These are phyloP conservation scores for Microstroma glucosiphilum DNA, from an alignment of 1,284 basidiomycete genomes.

Conservation along the genomic window DNA sequence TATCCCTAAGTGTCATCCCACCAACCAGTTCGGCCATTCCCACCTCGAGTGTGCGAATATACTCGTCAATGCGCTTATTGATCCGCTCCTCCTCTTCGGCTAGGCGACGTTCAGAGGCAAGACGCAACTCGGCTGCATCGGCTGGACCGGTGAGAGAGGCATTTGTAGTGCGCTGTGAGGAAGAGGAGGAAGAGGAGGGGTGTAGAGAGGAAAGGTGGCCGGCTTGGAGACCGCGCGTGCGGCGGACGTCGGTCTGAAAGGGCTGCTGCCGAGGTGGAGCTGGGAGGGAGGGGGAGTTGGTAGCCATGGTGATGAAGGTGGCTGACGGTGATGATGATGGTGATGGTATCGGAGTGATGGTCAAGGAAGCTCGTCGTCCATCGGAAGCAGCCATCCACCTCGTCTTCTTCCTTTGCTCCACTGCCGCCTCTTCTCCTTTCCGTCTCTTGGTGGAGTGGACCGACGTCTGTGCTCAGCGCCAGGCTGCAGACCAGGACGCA, in stretches of 20 bases:
- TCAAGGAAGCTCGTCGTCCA: too few species aligned
- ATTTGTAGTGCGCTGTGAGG: background rate
- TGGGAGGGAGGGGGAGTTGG: background rate
- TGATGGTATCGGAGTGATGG: too few species aligned
- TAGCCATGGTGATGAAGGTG: background rate
- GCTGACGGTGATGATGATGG: background rate
- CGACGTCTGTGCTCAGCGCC: too few species aligned
- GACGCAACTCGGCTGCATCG: background rate
- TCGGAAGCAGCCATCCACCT: too few species aligned
- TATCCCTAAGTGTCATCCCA: background rate
- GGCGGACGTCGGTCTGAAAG: slow-evolving; percentile 5
- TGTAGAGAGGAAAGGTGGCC: background rate
- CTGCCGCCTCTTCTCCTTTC: too few species aligned
- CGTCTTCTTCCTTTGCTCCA: too few species aligned
- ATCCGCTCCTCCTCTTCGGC: slow-evolving; percentile 2
- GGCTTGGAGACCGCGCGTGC: slow-evolving; percentile 3
- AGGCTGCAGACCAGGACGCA: too few species aligned
- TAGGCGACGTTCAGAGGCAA: background rate
- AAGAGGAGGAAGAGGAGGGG: background rate
- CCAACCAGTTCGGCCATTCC: background rate
- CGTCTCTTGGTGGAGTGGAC: too few species aligned
- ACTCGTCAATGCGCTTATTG: slow-evolving; percentile 7
- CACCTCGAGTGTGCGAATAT: background rate
- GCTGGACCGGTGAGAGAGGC: too few species aligned
- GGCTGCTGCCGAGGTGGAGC: background rate